These are phyloP conservation scores for Thecaphora thlaspeos DNA, from an alignment of 1,284 basidiomycete genomes.

Conservation along the genomic window DNA sequence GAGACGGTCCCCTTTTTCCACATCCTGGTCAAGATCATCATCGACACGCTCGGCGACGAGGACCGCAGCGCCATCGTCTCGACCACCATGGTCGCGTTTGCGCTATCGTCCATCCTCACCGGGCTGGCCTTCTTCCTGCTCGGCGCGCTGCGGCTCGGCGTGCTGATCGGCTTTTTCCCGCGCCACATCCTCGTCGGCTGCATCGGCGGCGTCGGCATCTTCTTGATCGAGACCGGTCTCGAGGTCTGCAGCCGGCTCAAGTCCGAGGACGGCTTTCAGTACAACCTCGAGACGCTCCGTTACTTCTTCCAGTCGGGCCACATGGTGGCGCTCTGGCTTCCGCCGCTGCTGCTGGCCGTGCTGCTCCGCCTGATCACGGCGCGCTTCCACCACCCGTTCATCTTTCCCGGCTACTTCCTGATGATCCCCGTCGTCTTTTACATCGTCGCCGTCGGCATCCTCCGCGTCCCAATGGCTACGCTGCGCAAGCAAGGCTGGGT, in stretches of 20 bases:
- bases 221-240: constrained; percentile 66
- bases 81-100: constrained; percentile 86
- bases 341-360: constrained; percentile 75
- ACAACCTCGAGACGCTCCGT: constrained; percentile 68
- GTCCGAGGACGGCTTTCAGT: constrained; percentile 72
- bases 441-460: constrained; percentile 67
- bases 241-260: constrained; percentile 79
- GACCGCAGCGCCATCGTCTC: constrained; percentile 73
- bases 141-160: constrained; percentile 78
- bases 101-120: constrained; percentile 85
- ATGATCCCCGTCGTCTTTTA: constrained; percentile 83
- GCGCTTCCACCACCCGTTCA: constrained; percentile 78
- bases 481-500: constrained; percentile 78
- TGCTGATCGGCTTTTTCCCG: constrained; percentile 91
- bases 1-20: constrained; percentile 92
- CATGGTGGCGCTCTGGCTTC: constrained; percentile 71
- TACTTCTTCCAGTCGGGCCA: constrained; percentile 60
- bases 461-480: constrained; percentile 66
- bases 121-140: constrained; percentile 61
- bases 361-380: constrained; percentile 78
- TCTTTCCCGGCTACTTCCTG: constrained; percentile 87
- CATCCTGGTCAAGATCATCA: constrained; percentile 78
- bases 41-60: constrained; percentile 70
- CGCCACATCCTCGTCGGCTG: constrained; percentile 79
- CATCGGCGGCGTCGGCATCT: constrained; percentile 93